Percentiles rank a stretch among this genome's conserved stretches.
Conservation (phyloP, 805 yeast species). For the Candida railenensis region DNA sequence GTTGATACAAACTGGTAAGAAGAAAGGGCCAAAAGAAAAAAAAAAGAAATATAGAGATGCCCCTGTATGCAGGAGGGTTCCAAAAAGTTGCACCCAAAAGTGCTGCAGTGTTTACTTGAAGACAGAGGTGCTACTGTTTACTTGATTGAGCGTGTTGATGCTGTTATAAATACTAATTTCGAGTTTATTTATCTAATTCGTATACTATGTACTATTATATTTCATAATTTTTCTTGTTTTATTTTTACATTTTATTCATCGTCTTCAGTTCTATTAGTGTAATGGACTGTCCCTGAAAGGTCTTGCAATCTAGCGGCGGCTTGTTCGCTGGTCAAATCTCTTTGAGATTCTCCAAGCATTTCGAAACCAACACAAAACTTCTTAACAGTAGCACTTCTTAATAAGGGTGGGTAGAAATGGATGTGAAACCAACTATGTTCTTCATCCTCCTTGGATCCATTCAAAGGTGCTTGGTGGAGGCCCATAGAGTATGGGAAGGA, state of each 20-base stretch:
- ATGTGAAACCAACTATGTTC: constrained; percentile 56
- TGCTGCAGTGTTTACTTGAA: too few species aligned
- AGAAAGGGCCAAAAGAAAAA: not conserved
- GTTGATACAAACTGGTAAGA: too few species aligned
- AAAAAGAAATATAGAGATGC: not conserved
- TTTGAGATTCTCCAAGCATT: constrained; percentile 66
- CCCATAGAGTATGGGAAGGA: constrained; percentile 84
- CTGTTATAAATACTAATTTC: too few species aligned
- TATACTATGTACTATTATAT: too few species aligned
- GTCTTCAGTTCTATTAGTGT: constrained; percentile 12
- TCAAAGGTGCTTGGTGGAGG: constrained; percentile 69
- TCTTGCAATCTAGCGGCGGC: constrained; percentile 58
- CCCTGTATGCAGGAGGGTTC: not conserved
- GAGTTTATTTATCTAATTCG: too few species aligned
- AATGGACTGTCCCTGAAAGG: constrained; percentile 40
- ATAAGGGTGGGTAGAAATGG: constrained; percentile 77
- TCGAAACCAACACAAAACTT: constrained; percentile 77
- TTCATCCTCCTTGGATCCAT: constrained; percentile 40
- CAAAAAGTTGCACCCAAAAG: too few species aligned
- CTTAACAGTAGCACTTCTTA: constrained; percentile 71
- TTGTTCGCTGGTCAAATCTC: constrained; percentile 65
- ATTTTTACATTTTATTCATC: not conserved
- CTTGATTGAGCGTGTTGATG: too few species aligned
- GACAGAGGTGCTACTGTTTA: too few species aligned
- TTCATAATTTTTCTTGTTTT: too few species aligned